Evolutionary conservation across 148 eudicot species (phyloP).

Genomic region (Cornus suecica): DNA sequence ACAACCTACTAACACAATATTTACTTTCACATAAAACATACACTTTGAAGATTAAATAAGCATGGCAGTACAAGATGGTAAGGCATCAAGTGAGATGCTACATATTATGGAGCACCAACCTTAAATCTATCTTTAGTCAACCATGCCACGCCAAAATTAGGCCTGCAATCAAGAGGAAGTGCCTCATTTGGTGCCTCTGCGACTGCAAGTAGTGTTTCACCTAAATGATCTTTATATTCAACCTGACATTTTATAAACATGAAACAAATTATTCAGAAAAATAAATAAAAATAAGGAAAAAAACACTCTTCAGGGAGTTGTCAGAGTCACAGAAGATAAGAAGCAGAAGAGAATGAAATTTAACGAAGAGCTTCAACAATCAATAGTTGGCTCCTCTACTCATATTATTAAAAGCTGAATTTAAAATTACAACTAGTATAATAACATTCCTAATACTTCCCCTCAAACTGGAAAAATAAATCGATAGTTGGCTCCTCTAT

Average conservation of each 20-base stretch:
- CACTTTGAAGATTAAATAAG: neutral
- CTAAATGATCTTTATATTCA: conserved; percentile 82
- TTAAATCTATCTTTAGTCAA: conserved; percentile 61
- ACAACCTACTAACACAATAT: neutral
- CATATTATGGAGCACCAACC: conserved; percentile 33
- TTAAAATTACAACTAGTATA: too few species aligned
- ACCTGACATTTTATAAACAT: conserved; percentile 43
- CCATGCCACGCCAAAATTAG: conserved; percentile 80
- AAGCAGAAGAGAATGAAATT: neutral
- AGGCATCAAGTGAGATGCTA: neutral
- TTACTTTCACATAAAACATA: neutral
- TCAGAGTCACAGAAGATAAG: neutral
- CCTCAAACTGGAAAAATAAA: too few species aligned
- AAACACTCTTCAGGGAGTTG: neutral
- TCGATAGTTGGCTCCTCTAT: too few species aligned
- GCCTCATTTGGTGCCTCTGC: conserved; percentile 96
- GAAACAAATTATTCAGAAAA: neutral
- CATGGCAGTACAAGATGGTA: neutral
- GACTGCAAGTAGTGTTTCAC: conserved; percentile 58
- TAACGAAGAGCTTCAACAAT: too few species aligned
- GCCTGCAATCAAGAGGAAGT: conserved; percentile 88
- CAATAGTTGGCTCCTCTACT: too few species aligned
- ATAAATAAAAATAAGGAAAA: neutral
- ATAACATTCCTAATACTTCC: too few species aligned
- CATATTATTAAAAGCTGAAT: too few species aligned